Evolutionary conservation across 2,329 filamentous ascomycete species (phyloP), one percentile per base, ranked within the genome.

Genomic region (Cordyceps tenuipes): DNA sequence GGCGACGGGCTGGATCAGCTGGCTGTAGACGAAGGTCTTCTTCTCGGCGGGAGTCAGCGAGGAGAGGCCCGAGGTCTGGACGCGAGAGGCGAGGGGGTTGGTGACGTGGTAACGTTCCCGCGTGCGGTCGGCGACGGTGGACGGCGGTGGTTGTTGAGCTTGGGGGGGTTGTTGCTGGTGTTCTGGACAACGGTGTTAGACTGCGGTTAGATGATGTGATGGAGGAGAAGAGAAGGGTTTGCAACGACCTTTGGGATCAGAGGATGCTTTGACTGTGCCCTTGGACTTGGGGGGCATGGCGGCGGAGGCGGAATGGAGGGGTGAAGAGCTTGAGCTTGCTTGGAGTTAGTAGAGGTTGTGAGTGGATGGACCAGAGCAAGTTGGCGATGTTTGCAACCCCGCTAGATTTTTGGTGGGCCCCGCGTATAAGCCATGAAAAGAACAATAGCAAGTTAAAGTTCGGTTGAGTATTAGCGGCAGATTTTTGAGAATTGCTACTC

Each of bases 101-200:
- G 78, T 79, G 61, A 75, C 72, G 71, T 77, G 75, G 73, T 77
- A 79, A 61, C 75, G 76, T 61, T 78, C 72, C 61, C 72, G 70
- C 63, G 76, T 76, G 56, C 76, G 77, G 62, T 82, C 77, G 70
- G 73, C 72, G 65, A 82, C 68, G 17, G 81, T 84, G 43, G 55
- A 21, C n/a, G 61, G 53, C 15, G 19, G 44, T 17, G 13, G 21
- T 47, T 26, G 59, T 19, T 29, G 29, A 29, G 34, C 12, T 10
- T 36, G 34, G 12, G 19, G 41, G 7, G 41, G 53, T 17, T 55
- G 19, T 9, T 39, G 50, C 13, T 46, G 49, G 13, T 41, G 29
- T 31, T 26, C 23, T 19, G 58, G 10, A 34, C n/a, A 21, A n/a
- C 36, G 29, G 0, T 12, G 23, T 29, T 36, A 44, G 29, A 15